Conservation (phyloP, 176 grass and related monocot species). For the Pharus latifolius region DNA sequence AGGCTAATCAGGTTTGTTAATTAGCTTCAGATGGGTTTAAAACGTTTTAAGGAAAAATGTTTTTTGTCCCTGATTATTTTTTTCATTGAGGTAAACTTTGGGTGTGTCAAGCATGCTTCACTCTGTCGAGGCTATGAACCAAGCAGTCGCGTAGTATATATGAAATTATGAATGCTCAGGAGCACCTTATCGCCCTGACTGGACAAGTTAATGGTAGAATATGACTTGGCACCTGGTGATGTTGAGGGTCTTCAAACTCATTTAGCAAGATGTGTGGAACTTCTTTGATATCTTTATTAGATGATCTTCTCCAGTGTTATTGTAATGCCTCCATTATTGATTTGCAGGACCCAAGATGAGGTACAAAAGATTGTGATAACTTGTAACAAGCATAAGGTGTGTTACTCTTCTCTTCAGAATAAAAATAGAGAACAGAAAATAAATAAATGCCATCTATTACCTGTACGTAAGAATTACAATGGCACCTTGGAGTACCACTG, state of each 20-base stretch:
- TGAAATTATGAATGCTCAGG: too few relatives aligned
- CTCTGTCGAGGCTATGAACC: too few relatives aligned
- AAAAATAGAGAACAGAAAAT: neutral
- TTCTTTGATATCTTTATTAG: neutral
- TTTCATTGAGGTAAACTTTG: too few relatives aligned
- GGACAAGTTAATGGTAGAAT: too few relatives aligned
- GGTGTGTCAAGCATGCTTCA: too few relatives aligned
- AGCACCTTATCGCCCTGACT: too few relatives aligned
- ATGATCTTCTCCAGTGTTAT: neutral
- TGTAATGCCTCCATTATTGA: neutral
- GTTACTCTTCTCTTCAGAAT: neutral
- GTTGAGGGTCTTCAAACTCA: too few relatives aligned
- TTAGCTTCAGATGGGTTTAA: too few relatives aligned
- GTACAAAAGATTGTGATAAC: slow-evolving; percentile 69
- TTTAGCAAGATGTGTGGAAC: neutral
- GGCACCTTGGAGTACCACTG: neutral
- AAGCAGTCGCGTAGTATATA: too few relatives aligned
- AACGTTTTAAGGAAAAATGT: too few relatives aligned
- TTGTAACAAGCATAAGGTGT: slow-evolving; percentile 84
- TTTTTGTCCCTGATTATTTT: too few relatives aligned
- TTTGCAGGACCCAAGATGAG: slow-evolving; percentile 62
- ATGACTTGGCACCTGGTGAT: neutral
- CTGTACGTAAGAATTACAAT: neutral
- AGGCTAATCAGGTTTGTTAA: too few relatives aligned
- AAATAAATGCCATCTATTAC: neutral